phyloP scores from a whole-genome alignment of 2,329 filamentous ascomycete genomes.

The Penicillium brasilianum region DNA sequence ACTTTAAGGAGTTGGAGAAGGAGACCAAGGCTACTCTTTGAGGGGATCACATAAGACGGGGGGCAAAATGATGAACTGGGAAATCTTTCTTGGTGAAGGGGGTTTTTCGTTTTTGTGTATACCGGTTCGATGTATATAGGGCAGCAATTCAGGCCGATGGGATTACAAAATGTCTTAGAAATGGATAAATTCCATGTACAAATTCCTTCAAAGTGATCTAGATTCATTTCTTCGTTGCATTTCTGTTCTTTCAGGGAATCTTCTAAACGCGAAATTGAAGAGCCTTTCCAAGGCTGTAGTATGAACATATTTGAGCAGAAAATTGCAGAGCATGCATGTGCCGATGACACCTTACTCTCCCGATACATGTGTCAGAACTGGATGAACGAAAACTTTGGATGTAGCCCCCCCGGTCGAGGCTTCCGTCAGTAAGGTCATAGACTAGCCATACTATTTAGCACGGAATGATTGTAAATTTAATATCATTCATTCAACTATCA shows the following conservation, averaged over 20 bases:
- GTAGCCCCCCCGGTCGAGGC: too few species aligned
- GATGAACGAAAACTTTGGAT: too few species aligned
- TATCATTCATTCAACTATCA: neutral
- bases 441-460: neutral
- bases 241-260: too few species aligned
- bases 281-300: too few species aligned
- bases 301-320: too few species aligned
- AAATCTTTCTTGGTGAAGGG: neutral
- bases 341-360: too few species aligned
- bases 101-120: neutral
- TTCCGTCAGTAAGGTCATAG: neutral
- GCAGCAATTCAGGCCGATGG: neutral
- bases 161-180: neutral
- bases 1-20: constrained; percentile 42
- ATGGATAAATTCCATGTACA: neutral
- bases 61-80: neutral
- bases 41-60: too few species aligned
- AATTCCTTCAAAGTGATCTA: too few species aligned
- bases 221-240: too few species aligned
- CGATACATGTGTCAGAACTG: too few species aligned
- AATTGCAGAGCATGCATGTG: too few species aligned
- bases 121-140: neutral
- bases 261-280: too few species aligned
- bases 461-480: neutral
- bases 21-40: constrained; percentile 8